Evolutionary conservation across 306 rosid species (phyloP), one percentile per base, ranked within the genome.

Genomic region (Alnus rubra): DNA sequence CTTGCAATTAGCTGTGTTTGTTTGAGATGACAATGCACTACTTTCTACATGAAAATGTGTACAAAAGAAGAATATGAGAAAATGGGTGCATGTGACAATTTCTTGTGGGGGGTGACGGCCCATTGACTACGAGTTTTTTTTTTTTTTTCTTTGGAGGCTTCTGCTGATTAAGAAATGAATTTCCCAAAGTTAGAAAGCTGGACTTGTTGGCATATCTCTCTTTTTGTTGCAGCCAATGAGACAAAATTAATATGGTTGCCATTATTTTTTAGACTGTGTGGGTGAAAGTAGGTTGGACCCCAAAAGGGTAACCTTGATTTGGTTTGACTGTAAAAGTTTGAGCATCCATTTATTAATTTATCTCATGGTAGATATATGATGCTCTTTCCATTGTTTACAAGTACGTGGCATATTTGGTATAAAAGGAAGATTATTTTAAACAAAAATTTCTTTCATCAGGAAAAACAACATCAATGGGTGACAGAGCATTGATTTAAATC

Each of bases 201-300:
- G 13, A 10, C 45, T 31, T 31, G 42, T 30, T 10, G 15, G 33
- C 30, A 4, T 23, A 23, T 23, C 28, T 60, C 42, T 23, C 23
- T 37, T 31, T 53, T 72, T 33, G 62, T 23, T 16, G 47, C 31
- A 51, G 6, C 55, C 7, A 9, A 1, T 9, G 63, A 2, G 31
- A 19, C 45, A 59, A 23, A n/a, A 28, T 13, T 39, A 59, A 23
- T 13, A 28, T 39, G 1, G 9, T 83, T 83, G 80, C 82, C 72
- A 19, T 23, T 80, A 16, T 59, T 76, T 37, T 78, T 69, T 82
- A 62, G 64, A 39, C 73, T n/a, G 42, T 68, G 59, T 69, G 81
- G 75, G 28, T 23, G 15, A 53, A 52, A 48, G 50, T 63, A 44
- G 59, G 47, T 16, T 28, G n/a, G 33, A 71, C n/a, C 30, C 76